Conservation (phyloP, 805 yeast genomes). For the Peterozyma toletana region DNA sequence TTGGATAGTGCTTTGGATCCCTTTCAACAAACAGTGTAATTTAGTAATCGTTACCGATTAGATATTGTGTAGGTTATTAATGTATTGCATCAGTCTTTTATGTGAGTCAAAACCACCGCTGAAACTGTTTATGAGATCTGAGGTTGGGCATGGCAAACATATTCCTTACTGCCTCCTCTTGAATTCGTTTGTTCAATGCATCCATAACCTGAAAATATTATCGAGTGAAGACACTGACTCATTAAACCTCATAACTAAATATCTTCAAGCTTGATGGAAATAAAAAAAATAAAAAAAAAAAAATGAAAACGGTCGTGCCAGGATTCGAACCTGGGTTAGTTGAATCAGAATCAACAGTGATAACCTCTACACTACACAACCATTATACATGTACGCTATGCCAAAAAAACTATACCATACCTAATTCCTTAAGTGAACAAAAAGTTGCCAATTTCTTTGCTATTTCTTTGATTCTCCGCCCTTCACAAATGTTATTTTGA, state of each 20-base stretch:
- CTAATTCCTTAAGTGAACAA: neutral
- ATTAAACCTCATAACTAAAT: no score
- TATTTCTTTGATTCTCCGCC: neutral
- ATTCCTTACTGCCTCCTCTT: no score
- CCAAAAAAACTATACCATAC: neutral
- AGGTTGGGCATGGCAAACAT: no score
- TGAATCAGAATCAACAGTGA: slow-evolving; percentile 9
- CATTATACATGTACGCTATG: neutral
- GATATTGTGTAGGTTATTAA: no score
- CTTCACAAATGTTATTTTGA: neutral
- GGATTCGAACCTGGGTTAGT: slow-evolving; percentile 10
- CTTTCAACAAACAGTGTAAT: neutral
- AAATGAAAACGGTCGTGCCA: slow-evolving; percentile 7
- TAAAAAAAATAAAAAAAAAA: slow-evolving; percentile 1
- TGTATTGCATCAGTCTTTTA: no score
- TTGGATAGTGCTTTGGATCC: slow-evolving; percentile 9
- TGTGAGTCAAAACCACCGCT: no score
- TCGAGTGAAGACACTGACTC: no score
- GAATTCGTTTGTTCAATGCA: no score
- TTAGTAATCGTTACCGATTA: neutral
- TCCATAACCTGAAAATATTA: no score
- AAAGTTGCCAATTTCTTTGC: neutral
- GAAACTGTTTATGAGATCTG: no score
- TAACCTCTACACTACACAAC: slow-evolving; percentile 11
- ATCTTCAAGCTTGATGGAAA: no score